Evolutionary conservation across 73 alveolate species (phyloP).

Genomic region (Uronychia setigera): DNA sequence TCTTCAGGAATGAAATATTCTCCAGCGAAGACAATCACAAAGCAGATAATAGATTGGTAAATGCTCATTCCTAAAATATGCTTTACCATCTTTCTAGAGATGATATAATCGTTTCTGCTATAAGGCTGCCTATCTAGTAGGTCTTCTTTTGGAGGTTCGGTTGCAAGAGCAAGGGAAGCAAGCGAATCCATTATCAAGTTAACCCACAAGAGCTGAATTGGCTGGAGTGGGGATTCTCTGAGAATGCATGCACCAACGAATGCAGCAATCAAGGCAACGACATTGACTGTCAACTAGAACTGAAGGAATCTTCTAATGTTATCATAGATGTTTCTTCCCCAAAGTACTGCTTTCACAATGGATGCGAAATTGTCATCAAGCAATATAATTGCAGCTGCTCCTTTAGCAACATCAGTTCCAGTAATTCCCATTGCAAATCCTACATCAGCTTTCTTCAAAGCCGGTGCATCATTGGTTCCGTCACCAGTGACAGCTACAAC

Average conservation of each 20-base stretch:
- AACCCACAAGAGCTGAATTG: slow-evolving; percentile 91
- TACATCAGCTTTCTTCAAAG: slow-evolving; percentile 89
- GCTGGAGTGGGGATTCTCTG: slow-evolving; percentile 87
- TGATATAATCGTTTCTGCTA: slow-evolving; percentile 69
- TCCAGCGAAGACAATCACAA: slow-evolving; percentile 58
- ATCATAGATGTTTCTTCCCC: slow-evolving; percentile 97
- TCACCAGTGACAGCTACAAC: slow-evolving; percentile 99
- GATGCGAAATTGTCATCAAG: slow-evolving; percentile 95
- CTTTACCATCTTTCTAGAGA: slow-evolving; percentile 64
- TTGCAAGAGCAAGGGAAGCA: slow-evolving; percentile 85
- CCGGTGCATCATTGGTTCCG: slow-evolving; percentile 98
- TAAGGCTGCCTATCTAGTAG: slow-evolving; percentile 72
- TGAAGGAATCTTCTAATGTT: slow-evolving; percentile 93
- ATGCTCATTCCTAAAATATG: slow-evolving; percentile 67
- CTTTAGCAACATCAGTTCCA: slow-evolving; percentile 97
- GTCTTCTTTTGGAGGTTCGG: slow-evolving; percentile 79
- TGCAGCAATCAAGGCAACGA: slow-evolving; percentile 83
- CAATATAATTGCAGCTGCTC: slow-evolving; percentile 92
- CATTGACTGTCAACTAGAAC: slow-evolving; percentile 91
- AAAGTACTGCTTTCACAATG: slow-evolving; percentile 88
- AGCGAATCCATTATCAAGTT: slow-evolving; percentile 89
- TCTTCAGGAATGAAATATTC: slow-evolving; percentile 47
- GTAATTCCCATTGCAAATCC: slow-evolving; percentile 85
- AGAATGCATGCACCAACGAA: slow-evolving; percentile 87
- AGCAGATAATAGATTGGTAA: slow-evolving; percentile 32